These are phyloP conservation scores for Pelomyxa schiedti DNA, from an alignment of 78 protist genomes.

Conservation along the genomic window DNA sequence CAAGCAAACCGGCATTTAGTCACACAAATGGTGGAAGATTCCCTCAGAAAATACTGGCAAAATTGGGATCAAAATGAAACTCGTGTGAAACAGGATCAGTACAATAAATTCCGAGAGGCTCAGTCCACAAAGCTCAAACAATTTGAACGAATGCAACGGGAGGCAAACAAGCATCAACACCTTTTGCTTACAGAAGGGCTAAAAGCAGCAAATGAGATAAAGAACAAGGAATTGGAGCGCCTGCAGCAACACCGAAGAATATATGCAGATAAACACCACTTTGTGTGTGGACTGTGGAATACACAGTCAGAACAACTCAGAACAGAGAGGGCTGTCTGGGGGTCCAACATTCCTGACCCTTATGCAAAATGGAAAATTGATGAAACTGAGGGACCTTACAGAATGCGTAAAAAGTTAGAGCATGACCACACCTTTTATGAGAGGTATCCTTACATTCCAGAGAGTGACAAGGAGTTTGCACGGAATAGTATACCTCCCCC, in stretches of 20 bases:
- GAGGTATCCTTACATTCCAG: background rate
- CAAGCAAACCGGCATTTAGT: background rate
- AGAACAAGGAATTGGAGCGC: background rate
- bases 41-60: background rate
- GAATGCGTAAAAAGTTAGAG: background rate
- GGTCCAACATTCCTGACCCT: too few relatives aligned
- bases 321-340: background rate
- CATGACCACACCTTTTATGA: background rate
- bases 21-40: background rate
- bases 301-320: background rate
- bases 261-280: too few relatives aligned
- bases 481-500: too few relatives aligned
- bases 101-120: background rate
- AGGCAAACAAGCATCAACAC: too few relatives aligned
- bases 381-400: background rate
- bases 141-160: background rate
- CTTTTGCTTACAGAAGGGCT: background rate
- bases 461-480: too few relatives aligned
- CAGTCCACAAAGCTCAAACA: background rate
- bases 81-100: too few relatives aligned
- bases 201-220: background rate
- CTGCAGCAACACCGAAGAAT: background rate
- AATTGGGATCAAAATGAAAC: background rate
- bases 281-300: too few relatives aligned
- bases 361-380: background rate